Evolutionary conservation across 371 early-diverging fungal genomes (phyloP).

Genomic region (Entomophthora muscae): DNA sequence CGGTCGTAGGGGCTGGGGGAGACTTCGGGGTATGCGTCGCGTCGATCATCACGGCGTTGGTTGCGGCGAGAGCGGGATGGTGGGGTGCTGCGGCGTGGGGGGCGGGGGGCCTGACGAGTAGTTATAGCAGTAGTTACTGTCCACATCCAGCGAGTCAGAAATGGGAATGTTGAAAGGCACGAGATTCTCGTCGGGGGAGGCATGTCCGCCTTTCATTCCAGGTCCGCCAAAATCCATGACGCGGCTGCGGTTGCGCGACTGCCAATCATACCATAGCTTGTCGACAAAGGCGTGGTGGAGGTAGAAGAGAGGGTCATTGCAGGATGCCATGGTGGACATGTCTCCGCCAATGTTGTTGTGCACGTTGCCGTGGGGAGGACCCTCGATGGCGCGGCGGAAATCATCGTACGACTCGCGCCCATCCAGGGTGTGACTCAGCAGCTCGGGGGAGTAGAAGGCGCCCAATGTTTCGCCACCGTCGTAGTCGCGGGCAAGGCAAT

Average conservation of each 20-base stretch:
- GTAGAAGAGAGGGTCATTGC: conserved; percentile 30
- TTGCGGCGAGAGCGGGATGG: background rate
- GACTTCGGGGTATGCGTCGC: background rate
- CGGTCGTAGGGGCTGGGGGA: conserved; percentile 4
- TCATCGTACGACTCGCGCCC: conserved; percentile 10
- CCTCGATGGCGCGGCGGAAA: conserved; percentile 22
- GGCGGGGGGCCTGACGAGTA: background rate
- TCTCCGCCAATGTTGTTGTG: conserved; percentile 25
- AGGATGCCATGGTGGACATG: conserved; percentile 19
- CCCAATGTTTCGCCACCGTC: conserved; percentile 15
- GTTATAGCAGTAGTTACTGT: conserved; percentile 3
- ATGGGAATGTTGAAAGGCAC: conserved; percentile 1
- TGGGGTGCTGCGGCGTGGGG: background rate
- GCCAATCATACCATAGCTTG: conserved; percentile 10
- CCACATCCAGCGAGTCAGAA: background rate
- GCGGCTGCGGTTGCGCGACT: background rate
- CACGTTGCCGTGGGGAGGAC: conserved; percentile 21
- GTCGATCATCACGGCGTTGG: background rate
- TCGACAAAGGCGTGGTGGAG: conserved; percentile 29
- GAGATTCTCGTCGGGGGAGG: background rate
- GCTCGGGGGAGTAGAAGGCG: conserved; percentile 20
- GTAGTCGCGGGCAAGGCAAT: conserved; percentile 18
- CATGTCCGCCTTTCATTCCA: background rate
- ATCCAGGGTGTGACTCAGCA: conserved; percentile 16
- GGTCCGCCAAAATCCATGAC: conserved; percentile 4